Evolutionary conservation across 1,284 basidiomycete genomes (phyloP).

Genomic region (Microstroma glucosiphilum): DNA sequence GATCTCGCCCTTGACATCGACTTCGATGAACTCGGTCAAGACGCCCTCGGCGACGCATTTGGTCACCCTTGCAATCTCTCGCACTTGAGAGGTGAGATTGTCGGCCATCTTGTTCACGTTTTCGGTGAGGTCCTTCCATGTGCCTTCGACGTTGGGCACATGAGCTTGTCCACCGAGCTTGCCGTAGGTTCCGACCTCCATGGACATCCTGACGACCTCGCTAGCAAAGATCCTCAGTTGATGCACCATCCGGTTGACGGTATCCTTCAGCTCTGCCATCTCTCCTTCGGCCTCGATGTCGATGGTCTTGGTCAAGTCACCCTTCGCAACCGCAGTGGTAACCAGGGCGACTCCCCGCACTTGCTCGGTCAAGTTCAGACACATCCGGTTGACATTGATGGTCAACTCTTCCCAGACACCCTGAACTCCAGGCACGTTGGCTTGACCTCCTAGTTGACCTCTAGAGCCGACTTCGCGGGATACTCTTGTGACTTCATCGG

Average conservation of each 20-base stretch:
- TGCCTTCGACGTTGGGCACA: constrained; percentile 53
- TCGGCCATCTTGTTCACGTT: constrained; percentile 55
- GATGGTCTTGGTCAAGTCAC: constrained; percentile 57
- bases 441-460: constrained; percentile 49
- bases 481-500: constrained; percentile 92
- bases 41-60: constrained; percentile 78
- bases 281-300: constrained; percentile 79
- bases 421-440: constrained; percentile 49
- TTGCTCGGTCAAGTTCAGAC: constrained; percentile 84
- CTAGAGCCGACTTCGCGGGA: constrained; percentile 56
- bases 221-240: constrained; percentile 75
- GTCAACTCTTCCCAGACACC: constrained; percentile 49
- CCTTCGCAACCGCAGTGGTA: constrained; percentile 76
- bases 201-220: constrained; percentile 57
- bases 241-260: constrained; percentile 84
- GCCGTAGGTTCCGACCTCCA: constrained; percentile 50
- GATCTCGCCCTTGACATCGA: constrained; percentile 96
- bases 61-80: constrained; percentile 51
- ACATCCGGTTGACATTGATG: constrained; percentile 80
- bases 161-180: constrained; percentile 49
- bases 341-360: constrained; percentile 83
- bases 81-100: constrained; percentile 42
- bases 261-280: constrained; percentile 73
- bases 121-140: constrained; percentile 54
- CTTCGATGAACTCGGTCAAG: constrained; percentile 78